phyloP scores from a whole-genome alignment of 2,329 filamentous ascomycete genomes.

The Fusarium subtropicale region DNA sequence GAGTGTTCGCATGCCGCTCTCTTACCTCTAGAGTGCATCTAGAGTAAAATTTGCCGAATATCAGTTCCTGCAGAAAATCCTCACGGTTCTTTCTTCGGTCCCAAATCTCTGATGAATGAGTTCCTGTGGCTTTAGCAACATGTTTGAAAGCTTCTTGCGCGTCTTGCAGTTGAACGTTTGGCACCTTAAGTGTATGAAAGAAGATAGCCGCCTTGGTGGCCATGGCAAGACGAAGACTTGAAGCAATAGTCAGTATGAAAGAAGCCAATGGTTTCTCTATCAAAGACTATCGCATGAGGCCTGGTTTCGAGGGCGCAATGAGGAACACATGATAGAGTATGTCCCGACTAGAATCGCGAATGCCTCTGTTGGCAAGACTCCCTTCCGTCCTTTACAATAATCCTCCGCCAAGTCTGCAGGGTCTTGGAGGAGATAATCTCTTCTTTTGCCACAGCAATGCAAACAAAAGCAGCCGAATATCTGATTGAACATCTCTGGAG shows the following conservation, averaged over 20 bases:
- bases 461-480: slow-evolving; percentile 32
- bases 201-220: slow-evolving; percentile 8
- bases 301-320: background rate
- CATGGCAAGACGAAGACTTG: slow-evolving; percentile 16
- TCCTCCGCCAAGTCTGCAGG: background rate
- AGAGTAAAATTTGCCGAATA: background rate
- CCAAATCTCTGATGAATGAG: background rate
- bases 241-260: slow-evolving; percentile 18
- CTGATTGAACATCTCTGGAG: slow-evolving; percentile 20
- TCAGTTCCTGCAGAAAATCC: slow-evolving; percentile 8
- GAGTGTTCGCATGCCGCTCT: background rate
- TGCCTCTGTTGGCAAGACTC: slow-evolving; percentile 24
- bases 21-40: background rate
- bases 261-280: slow-evolving; percentile 1
- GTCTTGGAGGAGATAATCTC: slow-evolving; percentile 8
- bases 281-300: background rate
- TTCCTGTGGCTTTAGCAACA: background rate
- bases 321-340: slow-evolving; percentile 34
- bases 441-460: slow-evolving; percentile 20
- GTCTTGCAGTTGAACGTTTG: background rate
- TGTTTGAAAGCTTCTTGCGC: slow-evolving; percentile 6
- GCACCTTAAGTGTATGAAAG: background rate
- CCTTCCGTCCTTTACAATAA: slow-evolving; percentile 3
- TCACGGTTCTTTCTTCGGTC: slow-evolving; percentile 8
- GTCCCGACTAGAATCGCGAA: slow-evolving; percentile 17